phyloP scores from a whole-genome alignment of 2,329 filamentous ascomycete genomes.

The Blastomyces emzantsi region DNA sequence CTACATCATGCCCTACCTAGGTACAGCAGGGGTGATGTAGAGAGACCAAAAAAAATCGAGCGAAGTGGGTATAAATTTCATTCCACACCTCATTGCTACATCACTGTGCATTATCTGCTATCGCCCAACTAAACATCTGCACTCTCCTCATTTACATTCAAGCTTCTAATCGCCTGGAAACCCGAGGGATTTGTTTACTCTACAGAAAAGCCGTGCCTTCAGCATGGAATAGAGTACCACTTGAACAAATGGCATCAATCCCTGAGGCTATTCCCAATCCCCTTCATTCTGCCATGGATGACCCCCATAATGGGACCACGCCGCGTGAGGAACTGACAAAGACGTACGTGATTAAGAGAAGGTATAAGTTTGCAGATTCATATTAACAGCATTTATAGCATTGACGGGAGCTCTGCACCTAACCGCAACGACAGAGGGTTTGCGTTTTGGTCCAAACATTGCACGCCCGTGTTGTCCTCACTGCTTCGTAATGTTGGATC shows the following conservation, averaged over 20 bases:
- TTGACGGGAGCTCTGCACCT: not conserved
- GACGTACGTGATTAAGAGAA: not conserved
- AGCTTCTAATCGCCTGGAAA: not conserved
- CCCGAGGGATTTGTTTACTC: not conserved
- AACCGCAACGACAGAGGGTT: not conserved
- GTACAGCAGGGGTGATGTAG: too few relatives aligned
- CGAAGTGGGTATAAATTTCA: too few relatives aligned
- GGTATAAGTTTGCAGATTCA: not conserved
- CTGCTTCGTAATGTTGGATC: constrained; percentile 1
- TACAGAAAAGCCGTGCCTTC: not conserved
- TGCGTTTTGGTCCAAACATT: constrained; percentile 2
- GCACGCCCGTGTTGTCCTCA: not conserved
- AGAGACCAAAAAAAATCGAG: too few relatives aligned
- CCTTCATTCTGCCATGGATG: not conserved
- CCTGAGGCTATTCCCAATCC: not conserved
- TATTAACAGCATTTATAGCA: not conserved
- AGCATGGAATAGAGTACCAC: not conserved
- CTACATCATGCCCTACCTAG: too few relatives aligned
- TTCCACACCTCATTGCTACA: too few relatives aligned
- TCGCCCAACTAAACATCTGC: not conserved
- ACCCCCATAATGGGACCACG: not conserved
- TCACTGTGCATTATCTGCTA: not conserved
- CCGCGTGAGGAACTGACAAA: not conserved
- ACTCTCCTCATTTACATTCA: not conserved
- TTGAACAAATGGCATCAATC: not conserved